Conservation (phyloP, 768 basidiomycete species). For the Strobilomyces confusus region DNA sequence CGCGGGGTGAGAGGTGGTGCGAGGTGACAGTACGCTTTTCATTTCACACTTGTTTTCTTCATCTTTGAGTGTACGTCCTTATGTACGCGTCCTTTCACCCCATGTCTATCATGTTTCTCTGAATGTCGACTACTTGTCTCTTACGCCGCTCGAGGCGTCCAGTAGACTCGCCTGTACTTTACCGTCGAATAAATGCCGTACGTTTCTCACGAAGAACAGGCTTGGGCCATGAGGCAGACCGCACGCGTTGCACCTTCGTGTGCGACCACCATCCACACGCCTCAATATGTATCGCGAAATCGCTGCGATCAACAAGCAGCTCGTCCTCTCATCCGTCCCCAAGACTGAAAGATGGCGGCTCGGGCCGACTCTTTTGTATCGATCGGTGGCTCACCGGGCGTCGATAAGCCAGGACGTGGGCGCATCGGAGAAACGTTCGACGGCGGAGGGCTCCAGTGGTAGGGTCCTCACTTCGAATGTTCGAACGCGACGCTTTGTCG, state of each 20-base stretch:
- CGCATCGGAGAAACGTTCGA: neutral
- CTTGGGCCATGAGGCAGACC: neutral
- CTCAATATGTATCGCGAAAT: too few species aligned
- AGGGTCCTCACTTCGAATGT: neutral
- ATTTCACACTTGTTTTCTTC: too few species aligned
- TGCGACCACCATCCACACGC: too few species aligned
- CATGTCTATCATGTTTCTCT: too few species aligned
- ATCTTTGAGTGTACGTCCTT: too few species aligned
- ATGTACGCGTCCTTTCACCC: too few species aligned
- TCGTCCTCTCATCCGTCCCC: neutral
- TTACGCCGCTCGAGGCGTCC: too few species aligned
- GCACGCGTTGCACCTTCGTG: too few species aligned
- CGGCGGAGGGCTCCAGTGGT: neutral
- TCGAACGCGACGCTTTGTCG: neutral
- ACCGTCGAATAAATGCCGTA: too few species aligned
- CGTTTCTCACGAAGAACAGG: neutral
- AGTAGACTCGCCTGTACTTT: too few species aligned
- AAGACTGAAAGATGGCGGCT: slow-evolving; percentile 33
- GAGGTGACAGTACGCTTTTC: too few species aligned
- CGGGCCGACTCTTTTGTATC: slow-evolving; percentile 7
- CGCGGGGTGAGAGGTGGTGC: neutral
- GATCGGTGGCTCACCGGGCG: slow-evolving; percentile 6
- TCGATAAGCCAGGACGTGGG: slow-evolving; percentile 15
- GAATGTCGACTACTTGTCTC: too few species aligned
- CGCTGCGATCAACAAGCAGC: neutral